Base-by-base conservation (phyloP, 2,329 filamentous ascomycete genomes). In the Neofusicoccum parvum region DNA sequence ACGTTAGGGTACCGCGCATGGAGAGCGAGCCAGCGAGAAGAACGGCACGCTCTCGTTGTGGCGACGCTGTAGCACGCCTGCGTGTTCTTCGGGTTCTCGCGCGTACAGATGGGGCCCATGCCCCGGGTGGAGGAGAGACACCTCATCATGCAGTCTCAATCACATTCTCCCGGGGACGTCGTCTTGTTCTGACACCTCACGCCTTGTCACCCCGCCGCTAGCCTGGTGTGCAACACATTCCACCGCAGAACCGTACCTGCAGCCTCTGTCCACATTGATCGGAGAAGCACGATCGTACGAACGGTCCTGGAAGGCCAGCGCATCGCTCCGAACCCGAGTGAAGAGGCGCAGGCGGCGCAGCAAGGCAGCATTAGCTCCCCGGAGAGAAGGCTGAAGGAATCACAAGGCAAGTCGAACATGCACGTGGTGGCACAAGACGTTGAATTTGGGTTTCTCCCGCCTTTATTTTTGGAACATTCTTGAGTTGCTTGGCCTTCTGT, bases 91-190 rank as follows among this genome's bases (percentile, higher is more conserved):
- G 27, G 27, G 27, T 5, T 32, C 27, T 32, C 27, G 27, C 27
- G 27, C 27, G 27, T 32, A 32, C 27, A 32, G 27, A 32, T 1
- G 27, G 27, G 27, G 27, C 27, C 27, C 27, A 7, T 32, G 5
- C 6, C 27, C 27, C 27, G 27, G 27, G 27, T 32, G 27, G 27
- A 32, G 27, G 27, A 32, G 27, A 32, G 3, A 48, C 45, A 23
- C 32, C 37, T 60, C 43, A 60, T 48, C 43, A 60, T 48, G 43
- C 32, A 48, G 56, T 23, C 56, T 27, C 34, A 20, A 36, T 48
- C 56, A 48, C n/a, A 60, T 48, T 37, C 27, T 34, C 14, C n/a
- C 15, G 7, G 14, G 15, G 12, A 9, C 23, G 15, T 36, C 43
- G 7, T 9, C 6, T 46, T 20, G 5, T 14, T 10, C 39, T 45